A percentile compares a stretch with the other conserved stretches of the same genome.
Evolutionary conservation across 2,329 filamentous ascomycete genomes (phyloP).

Genomic region (Cordyceps fumosorosea): DNA sequence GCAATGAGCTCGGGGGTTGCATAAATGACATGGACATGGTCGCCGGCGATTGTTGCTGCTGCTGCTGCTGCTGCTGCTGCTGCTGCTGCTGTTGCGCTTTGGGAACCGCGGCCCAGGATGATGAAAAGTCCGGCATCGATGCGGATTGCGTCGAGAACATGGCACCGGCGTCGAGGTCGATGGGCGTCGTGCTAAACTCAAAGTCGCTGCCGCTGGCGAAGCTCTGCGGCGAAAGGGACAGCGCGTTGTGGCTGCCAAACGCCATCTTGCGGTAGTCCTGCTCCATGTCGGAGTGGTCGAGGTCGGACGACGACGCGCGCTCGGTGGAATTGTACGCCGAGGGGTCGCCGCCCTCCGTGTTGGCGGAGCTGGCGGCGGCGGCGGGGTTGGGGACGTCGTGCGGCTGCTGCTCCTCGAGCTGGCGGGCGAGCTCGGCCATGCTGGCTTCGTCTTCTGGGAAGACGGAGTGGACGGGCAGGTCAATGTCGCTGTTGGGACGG

Average conservation of each 20-base stretch:
- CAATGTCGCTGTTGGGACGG: constrained; percentile 53
- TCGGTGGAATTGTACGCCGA: constrained; percentile 32
- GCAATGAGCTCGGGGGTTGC: constrained; percentile 35
- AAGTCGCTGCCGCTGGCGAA: constrained; percentile 34
- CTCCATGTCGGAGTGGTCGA: constrained; percentile 50
- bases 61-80: neutral
- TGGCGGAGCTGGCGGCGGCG: neutral
- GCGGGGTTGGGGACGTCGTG: constrained; percentile 28
- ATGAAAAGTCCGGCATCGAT: constrained; percentile 24
- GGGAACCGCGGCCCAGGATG: constrained; percentile 25
- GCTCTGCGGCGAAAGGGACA: constrained; percentile 49
- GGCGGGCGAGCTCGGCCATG: constrained; percentile 48
- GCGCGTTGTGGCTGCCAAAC: constrained; percentile 35
- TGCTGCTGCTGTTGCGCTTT: constrained; percentile 19
- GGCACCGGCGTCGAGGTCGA: constrained; percentile 26
- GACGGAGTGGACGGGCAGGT: constrained; percentile 49
- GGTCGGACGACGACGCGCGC: constrained; percentile 48
- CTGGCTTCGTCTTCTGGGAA: constrained; percentile 58
- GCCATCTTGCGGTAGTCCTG: constrained; percentile 46
- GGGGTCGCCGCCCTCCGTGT: constrained; percentile 27
- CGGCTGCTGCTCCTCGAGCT: constrained; percentile 44
- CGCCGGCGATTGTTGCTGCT: neutral
- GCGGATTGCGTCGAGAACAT: constrained; percentile 32
- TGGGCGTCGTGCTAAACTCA: constrained; percentile 29
- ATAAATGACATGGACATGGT: constrained; percentile 33